phyloP scores from a whole-genome alignment of 2,329 filamentous ascomycete genomes.

The Chrysosporium queenslandicum region DNA sequence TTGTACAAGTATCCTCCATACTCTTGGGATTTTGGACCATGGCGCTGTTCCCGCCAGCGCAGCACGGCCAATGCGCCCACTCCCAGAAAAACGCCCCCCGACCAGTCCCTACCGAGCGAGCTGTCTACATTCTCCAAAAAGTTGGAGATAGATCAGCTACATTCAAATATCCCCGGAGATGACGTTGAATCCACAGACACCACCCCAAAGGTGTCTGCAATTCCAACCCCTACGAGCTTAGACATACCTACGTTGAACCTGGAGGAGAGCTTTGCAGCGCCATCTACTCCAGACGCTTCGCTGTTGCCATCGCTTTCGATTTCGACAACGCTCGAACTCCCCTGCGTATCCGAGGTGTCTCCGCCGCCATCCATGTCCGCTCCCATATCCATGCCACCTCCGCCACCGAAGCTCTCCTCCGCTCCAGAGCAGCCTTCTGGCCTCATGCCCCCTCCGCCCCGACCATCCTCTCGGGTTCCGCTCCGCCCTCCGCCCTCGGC shows the following conservation, averaged over 20 bases:
- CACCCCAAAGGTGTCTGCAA: constrained; percentile 31
- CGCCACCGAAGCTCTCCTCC: neutral
- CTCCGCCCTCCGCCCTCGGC: constrained; percentile 30
- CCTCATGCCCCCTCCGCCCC: constrained; percentile 20
- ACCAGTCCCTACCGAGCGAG: neutral
- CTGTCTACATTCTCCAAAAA: neutral
- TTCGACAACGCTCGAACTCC: constrained; percentile 11
- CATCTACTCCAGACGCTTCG: constrained; percentile 9
- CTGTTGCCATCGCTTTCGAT: constrained; percentile 13
- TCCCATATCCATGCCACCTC: neutral
- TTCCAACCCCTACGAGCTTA: constrained; percentile 18
- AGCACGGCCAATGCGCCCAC: constrained; percentile 2
- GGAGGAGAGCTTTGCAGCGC: constrained; percentile 17
- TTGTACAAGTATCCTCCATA: constrained; percentile 33
- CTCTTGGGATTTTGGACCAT: constrained; percentile 23
- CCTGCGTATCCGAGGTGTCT: neutral
- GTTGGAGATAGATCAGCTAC: neutral
- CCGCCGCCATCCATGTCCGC: constrained; percentile 8
- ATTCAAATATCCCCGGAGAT: constrained; percentile 7
- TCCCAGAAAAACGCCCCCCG: neutral
- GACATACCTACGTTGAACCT: constrained; percentile 29
- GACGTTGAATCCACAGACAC: constrained; percentile 23
- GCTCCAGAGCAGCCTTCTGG: neutral
- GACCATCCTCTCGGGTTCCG: constrained; percentile 19
- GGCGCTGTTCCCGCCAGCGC: neutral